Percentiles rank a stretch among this genome's conserved stretches.
Conservation (phyloP, 345 rosid genomes). For the Sisymbrium irio region DNA sequence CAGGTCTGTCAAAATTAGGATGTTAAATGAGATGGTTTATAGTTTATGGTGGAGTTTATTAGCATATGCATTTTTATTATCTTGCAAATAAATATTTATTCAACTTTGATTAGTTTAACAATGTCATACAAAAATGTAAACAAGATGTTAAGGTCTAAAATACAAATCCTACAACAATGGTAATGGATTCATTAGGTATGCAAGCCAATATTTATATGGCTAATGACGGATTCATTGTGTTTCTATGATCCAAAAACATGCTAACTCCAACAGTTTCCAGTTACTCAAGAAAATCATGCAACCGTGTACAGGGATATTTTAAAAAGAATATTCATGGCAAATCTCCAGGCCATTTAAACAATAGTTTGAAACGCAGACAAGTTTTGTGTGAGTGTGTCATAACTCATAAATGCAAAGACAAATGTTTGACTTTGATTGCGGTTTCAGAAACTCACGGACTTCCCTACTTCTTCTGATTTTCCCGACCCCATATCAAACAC, state of each 20-base stretch:
- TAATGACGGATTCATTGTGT: neutral
- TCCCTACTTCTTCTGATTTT: slow-evolving; percentile 36
- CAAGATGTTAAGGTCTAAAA: neutral
- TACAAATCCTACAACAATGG: too few relatives aligned
- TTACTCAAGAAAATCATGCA: neutral
- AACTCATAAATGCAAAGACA: slow-evolving; percentile 33
- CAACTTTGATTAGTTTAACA: too few relatives aligned
- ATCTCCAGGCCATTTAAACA: neutral
- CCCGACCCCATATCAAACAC: slow-evolving; percentile 9
- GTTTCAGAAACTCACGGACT: slow-evolving; percentile 61
- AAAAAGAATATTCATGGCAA: neutral
- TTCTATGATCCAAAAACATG: neutral
- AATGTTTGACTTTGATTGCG: slow-evolving; percentile 27
- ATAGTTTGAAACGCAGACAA: neutral
- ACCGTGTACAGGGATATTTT: slow-evolving; percentile 8
- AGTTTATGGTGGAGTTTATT: too few relatives aligned
- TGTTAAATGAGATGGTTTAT: too few relatives aligned
- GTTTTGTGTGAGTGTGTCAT: slow-evolving; percentile 1
- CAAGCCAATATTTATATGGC: neutral
- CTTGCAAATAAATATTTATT: too few relatives aligned
- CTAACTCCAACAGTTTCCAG: neutral
- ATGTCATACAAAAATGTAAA: too few relatives aligned
- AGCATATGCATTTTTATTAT: too few relatives aligned
- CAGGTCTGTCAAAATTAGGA: too few relatives aligned
- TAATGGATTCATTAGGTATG: neutral